phyloP scores from a whole-genome alignment of 495 filamentous ascomycete species.

The Lineolata rhizophorae region DNA sequence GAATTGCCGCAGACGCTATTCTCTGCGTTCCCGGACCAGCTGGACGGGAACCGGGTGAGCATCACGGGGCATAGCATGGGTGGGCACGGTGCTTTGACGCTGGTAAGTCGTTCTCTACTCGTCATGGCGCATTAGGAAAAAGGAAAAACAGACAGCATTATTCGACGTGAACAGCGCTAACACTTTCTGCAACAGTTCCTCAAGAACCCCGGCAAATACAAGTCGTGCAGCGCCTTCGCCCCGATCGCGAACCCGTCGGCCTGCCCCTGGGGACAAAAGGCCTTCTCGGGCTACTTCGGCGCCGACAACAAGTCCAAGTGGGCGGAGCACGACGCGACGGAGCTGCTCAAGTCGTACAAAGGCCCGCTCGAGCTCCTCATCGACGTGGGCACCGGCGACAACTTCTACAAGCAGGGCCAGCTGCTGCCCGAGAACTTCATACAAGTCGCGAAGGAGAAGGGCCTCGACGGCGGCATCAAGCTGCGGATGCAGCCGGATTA shows the following conservation, averaged over 20 bases:
- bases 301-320: conserved; percentile 47
- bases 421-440: conserved; percentile 85
- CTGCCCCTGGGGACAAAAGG: conserved; percentile 91
- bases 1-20: conserved; percentile 69
- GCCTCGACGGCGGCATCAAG: conserved; percentile 38
- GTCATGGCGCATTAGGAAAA: not conserved
- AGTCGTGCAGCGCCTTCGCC: conserved; percentile 71
- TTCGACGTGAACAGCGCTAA: too few species aligned
- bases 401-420: conserved; percentile 87
- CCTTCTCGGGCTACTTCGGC: conserved; percentile 76
- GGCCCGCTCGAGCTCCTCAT: conserved; percentile 53
- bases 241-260: conserved; percentile 74
- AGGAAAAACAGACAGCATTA: not conserved
- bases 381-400: conserved; percentile 82
- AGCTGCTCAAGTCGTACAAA: conserved; percentile 57
- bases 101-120: conserved; percentile 24
- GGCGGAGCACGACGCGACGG: conserved; percentile 82
- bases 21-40: conserved; percentile 29
- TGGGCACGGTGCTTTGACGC: conserved; percentile 78
- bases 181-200: conserved; percentile 32
- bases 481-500: conserved; percentile 78
- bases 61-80: conserved; percentile 94
- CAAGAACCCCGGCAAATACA: conserved; percentile 74
- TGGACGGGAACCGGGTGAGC: conserved; percentile 46
- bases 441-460: conserved; percentile 49